Evolutionary conservation across 83 land plant species (phyloP).

Genomic region (Thuja plicata): DNA sequence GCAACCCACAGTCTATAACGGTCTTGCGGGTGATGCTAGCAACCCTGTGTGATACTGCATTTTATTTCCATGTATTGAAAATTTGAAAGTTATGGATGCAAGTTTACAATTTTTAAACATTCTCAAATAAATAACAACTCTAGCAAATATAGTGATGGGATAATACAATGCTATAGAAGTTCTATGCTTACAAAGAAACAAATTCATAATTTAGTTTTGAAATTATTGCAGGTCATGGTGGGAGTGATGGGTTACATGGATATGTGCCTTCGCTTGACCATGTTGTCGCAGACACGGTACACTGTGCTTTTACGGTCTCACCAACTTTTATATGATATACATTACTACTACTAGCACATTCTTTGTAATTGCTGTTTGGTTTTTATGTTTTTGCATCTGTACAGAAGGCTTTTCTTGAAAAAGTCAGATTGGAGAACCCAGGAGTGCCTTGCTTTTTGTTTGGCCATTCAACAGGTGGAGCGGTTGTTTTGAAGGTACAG

Average conservation of each 20-base stretch:
- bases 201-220: slow-evolving; percentile 2
- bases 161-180: neutral
- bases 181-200: neutral
- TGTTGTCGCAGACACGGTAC: slow-evolving; percentile 91
- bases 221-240: slow-evolving; percentile 84
- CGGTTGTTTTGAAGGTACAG: slow-evolving; percentile 90
- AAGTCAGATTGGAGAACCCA: slow-evolving; percentile 70
- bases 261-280: slow-evolving; percentile 95
- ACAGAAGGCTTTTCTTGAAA: slow-evolving; percentile 67
- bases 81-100: neutral
- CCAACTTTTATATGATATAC: neutral
- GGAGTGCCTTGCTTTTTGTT: slow-evolving; percentile 83
- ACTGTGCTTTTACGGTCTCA: neutral
- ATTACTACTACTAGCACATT: neutral
- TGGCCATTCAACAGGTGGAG: slow-evolving; percentile 99
- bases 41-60: neutral
- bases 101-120: neutral
- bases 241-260: slow-evolving; percentile 98
- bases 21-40: slow-evolving; percentile 1
- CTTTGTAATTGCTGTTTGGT: neutral
- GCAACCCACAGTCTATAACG: neutral
- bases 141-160: neutral
- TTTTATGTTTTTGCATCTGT: slow-evolving; percentile 12
- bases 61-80: neutral
- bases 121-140: neutral